Conservation (phyloP, 2,329 filamentous ascomycete genomes). For the Colletotrichum aenigma region DNA sequence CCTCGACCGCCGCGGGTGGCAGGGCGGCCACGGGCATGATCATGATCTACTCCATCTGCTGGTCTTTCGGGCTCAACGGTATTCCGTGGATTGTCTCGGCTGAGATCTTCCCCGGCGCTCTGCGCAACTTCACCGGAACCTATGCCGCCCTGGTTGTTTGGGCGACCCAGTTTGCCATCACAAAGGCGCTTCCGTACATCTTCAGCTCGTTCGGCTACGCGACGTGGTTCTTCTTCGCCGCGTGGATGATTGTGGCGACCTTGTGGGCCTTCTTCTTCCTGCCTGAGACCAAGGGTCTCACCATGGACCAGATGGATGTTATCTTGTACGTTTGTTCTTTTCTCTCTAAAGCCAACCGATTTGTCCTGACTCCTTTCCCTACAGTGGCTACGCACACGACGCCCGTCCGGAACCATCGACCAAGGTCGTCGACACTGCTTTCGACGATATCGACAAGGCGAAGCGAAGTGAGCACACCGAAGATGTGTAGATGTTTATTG, state of each 20-base stretch:
- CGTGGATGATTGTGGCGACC: conserved; percentile 51
- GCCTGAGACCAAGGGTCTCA: conserved; percentile 60
- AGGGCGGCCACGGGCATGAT: conserved; percentile 59
- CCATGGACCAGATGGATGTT: conserved; percentile 56
- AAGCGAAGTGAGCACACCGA: conserved; percentile 9
- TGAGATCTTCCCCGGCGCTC: conserved; percentile 48
- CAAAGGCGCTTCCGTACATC: conserved; percentile 49
- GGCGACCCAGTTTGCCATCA: conserved; percentile 45
- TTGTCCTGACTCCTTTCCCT: background rate
- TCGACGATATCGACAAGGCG: background rate
- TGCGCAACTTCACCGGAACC: conserved; percentile 45
- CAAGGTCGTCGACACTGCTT: background rate
- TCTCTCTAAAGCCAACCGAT: too few species aligned
- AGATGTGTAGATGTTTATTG: background rate
- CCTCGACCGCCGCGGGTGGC: conserved; percentile 48
- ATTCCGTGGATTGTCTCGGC: conserved; percentile 50
- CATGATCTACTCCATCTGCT: conserved; percentile 57
- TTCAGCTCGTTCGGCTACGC: conserved; percentile 50
- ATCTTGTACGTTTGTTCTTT: conserved; percentile 4
- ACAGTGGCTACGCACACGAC: conserved; percentile 14
- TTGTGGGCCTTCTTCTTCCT: conserved; percentile 56
- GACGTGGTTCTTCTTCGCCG: conserved; percentile 62
- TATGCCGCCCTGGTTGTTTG: conserved; percentile 45
- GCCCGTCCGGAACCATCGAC: background rate
- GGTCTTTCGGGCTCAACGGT: conserved; percentile 49